Base-by-base conservation (phyloP, 306 rosid species). In the Boehmeria nivea region DNA sequence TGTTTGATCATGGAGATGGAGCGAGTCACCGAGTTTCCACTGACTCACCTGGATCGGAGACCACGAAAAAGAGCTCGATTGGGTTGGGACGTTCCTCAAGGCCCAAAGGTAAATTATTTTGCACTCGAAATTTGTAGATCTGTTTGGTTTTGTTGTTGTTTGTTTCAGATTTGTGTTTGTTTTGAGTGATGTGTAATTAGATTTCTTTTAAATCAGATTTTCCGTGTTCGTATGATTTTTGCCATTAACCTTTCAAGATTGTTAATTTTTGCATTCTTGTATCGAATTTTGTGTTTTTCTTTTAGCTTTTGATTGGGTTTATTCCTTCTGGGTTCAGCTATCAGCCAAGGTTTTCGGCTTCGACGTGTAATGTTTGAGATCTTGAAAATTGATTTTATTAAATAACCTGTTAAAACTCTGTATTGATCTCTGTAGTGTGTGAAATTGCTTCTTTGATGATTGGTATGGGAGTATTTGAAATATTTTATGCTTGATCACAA, bases 61-160 rank as follows among this genome's bases (percentile, higher is more conserved):
- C 99, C 99, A 2, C 78, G 94, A 55, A 87, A 91, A 86, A 54
- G 95, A 56, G 89, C 99, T 46, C 86, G 99, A 14, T 63, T 91
- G 78, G 99, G 99, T 38, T 91, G 99, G 99, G 99, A 91, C 42
- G 77, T 84, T 23, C 84, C 90, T 23, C 94, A 91, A 52, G 65
- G 68, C 47, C 81, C 99, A 0, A 91, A 85, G 99, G 99, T 91
- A 87, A 6, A 17, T 64, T 6, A 56, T 80, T 12, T 63, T 17
- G 24, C 3, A 6, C 36, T 43, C 6, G 1, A 0, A 52, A 34
- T 10, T 65, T 25, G 67, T 48, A 27, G 78, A 68, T 84, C 81
- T 67, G 78, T 52, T 59, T n/a, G 4, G 15, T 68, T 70, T 64
- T 40, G 9, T 63, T 2, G 21, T 33, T 34, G 0, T 59, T 66